Conservation (phyloP, 139 green algal genomes). For the Chlamydomonas applanata region DNA sequence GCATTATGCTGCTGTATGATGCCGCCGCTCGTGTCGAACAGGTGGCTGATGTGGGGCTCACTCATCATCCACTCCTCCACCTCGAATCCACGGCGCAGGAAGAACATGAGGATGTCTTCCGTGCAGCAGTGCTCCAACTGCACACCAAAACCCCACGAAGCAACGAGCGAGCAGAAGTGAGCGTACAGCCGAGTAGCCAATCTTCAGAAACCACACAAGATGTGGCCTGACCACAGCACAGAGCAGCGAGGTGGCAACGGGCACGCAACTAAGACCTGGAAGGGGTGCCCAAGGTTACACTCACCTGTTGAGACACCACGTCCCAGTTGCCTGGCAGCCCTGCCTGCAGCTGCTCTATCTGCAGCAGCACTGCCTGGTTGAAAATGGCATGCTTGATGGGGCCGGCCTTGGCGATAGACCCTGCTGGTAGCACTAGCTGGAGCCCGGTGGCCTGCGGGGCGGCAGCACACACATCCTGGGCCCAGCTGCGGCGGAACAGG, state of each 20-base stretch:
- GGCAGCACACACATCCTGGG: not conserved
- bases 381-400: constrained; percentile 10
- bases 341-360: not conserved
- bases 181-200: too few species aligned
- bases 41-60: too few species aligned
- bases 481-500: not conserved
- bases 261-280: too few species aligned
- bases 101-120: constrained; percentile 4
- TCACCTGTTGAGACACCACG: not conserved
- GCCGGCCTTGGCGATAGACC: not conserved
- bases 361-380: constrained; percentile 16
- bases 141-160: not conserved
- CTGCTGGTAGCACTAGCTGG: constrained; percentile 12
- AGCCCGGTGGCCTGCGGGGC: constrained; percentile 20
- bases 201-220: too few species aligned
- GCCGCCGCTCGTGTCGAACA: too few species aligned
- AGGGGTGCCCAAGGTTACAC: not conserved
- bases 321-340: constrained; percentile 5
- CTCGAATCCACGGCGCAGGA: not conserved
- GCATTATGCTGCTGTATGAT: too few species aligned
- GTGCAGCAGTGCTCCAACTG: not conserved
- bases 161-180: too few species aligned
- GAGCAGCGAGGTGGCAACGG: too few species aligned
- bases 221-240: too few species aligned
- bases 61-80: constrained; percentile 8